Percentiles rank a stretch among this genome's conserved stretches.
These are phyloP conservation scores for Chlorella ohadii DNA, from an alignment of 139 green algal species.

Conservation along the genomic window DNA sequence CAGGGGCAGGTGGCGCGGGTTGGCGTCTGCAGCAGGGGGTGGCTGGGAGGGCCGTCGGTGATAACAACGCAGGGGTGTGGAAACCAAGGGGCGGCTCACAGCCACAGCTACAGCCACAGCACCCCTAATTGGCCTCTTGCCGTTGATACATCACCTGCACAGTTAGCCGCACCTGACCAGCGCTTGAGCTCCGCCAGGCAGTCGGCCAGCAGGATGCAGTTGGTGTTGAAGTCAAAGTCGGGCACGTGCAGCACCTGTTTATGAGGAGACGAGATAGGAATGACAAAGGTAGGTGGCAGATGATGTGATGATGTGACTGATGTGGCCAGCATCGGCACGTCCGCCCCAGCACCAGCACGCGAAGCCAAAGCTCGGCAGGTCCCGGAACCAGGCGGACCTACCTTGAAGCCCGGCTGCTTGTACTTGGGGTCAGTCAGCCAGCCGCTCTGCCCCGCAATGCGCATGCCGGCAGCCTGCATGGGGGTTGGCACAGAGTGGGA, in stretches of 20 bases:
- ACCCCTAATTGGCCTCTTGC: background rate
- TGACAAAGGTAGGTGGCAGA: too few relatives aligned
- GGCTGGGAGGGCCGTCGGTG: too few relatives aligned
- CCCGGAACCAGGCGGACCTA: background rate
- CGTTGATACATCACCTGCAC: background rate
- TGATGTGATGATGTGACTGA: too few relatives aligned
- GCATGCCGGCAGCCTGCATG: slow-evolving; percentile 16
- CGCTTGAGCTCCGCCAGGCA: slow-evolving; percentile 38
- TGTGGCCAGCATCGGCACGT: too few relatives aligned
- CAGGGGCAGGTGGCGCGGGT: slow-evolving; percentile 49
- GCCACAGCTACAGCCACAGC: background rate
- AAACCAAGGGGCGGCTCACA: background rate
- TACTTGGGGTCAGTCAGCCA: slow-evolving; percentile 19
- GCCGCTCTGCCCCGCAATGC: slow-evolving; percentile 25
- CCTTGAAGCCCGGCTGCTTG: slow-evolving; percentile 44
- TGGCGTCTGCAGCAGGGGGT: background rate
- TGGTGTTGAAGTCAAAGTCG: slow-evolving; percentile 49
- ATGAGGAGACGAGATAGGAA: too few relatives aligned
- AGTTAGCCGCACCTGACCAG: slow-evolving; percentile 11
- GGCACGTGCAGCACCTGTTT: slow-evolving; percentile 52
- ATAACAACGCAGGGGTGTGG: too few relatives aligned
- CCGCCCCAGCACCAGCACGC: too few relatives aligned
- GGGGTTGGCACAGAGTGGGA: too few relatives aligned
- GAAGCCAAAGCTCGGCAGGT: too few relatives aligned
- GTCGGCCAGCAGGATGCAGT: slow-evolving; percentile 28